Evolutionary conservation across 805 yeast species (phyloP), one percentile per base, ranked within the genome.

Genomic region (Starmera quercuum): DNA sequence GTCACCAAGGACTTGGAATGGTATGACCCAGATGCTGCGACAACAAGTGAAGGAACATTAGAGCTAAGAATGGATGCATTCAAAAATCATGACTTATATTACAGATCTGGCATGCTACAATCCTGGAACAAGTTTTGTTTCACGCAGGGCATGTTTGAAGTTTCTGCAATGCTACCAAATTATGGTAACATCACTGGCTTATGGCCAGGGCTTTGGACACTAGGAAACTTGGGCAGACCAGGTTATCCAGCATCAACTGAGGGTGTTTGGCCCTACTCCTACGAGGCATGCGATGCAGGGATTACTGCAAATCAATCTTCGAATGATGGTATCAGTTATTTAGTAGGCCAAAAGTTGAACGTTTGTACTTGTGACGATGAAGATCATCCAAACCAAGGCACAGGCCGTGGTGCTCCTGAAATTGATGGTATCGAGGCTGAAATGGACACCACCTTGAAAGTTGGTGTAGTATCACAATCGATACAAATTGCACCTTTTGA

Each of bases 151-250:
- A 54, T 64, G 27, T 47, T 87, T 42, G 95, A 84, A 53, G 73
- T 82, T 5, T 76, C 86, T 8, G 90, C 83, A 0, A 70, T 71
- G 38, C 61, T 88, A 41, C 95, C 97, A 22, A 84, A 85, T 41
- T 73, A 71, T 45, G 95, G 95, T 47, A 64, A 74, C 36, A 68
- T 79, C 20, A 65, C 81, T 5, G 97, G 97, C 15, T 63, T 88
- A 43, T 88, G 97, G 97, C 97, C 97, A 1, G 97, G 96, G 67
- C 47, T 85, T 37, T 88, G 97, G 97, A 72, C 95, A 5, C 67
- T 88, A 76, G 97, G 97, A 29, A 88, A 88, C 51, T 66, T 88
- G 44, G 97, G 83, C 19, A 75, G 97, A 47, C 94, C 97, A 0
- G 97, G 97, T 9, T 88, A 75, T 53, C 60, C 75, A 63, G 85